phyloP scores from a whole-genome alignment of 768 basidiomycete species.

The Lactifluus volemus region DNA sequence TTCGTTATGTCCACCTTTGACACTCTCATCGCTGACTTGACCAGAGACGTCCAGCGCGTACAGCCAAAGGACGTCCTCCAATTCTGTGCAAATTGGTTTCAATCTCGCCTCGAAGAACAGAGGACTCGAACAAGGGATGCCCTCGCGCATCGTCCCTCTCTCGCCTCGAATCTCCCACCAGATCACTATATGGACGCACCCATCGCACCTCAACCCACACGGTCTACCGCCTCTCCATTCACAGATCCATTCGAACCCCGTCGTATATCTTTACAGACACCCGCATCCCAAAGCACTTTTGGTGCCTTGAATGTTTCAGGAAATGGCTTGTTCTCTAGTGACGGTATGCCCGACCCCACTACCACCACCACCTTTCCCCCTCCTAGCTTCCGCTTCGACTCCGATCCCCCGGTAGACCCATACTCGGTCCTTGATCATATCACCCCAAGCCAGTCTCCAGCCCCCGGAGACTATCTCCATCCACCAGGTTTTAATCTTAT shows the following conservation, averaged over 20 bases:
- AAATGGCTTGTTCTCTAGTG: conserved; percentile 59
- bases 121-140: conserved; percentile 63
- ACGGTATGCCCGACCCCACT: conserved; percentile 25
- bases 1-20: conserved; percentile 66
- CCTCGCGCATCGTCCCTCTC: conserved; percentile 44
- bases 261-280: conserved; percentile 45
- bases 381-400: conserved; percentile 50
- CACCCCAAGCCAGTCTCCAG: conserved; percentile 24
- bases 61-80: conserved; percentile 90
- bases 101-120: conserved; percentile 78
- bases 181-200: conserved; percentile 54
- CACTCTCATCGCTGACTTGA: conserved; percentile 71
- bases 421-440: conserved; percentile 29
- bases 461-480: conserved; percentile 59
- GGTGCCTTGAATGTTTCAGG: conserved; percentile 75
- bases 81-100: conserved; percentile 93
- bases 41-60: conserved; percentile 75
- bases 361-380: conserved; percentile 27
- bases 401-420: conserved; percentile 42
- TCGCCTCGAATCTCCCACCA: conserved; percentile 42
- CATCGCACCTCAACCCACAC: conserved; percentile 26
- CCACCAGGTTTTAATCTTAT: conserved; percentile 70
- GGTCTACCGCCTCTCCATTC: conserved; percentile 47
- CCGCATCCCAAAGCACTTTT: conserved; percentile 59
- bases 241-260: conserved; percentile 39